Base-by-base conservation (phyloP, 345 rosid species). In the Erucastrum elatum region DNA sequence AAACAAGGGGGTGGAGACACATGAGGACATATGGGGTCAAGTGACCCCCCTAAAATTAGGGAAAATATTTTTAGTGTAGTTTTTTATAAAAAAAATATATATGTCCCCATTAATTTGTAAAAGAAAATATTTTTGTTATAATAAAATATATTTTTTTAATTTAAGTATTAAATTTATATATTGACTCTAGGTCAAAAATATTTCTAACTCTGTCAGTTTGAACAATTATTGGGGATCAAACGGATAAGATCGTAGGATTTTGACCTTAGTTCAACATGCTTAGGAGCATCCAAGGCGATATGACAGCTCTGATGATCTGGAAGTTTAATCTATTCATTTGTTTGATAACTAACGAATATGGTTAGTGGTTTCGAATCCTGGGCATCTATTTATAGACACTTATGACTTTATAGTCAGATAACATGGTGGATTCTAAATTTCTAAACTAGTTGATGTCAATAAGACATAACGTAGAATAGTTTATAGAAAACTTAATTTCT, bases 181-280 rank as follows among this genome's bases (percentile, higher is more conserved):
- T 21, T 21, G 21, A 21, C 21, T 21, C 21, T 21, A 21, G 21
- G 21, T 21, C 21, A 21, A 21, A 21, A 21, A 21, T 21, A 21
- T 21, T 21, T 21, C 21, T 21, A 21, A 21, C 21, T 21, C 21
- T 21, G 21, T 21, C 21, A 21, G 21, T 21, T 8, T 59, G 33
- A 8, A 61, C 41, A 46, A 64, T 64, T 63, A 49, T 49, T 51
- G 70, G 46, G 60, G 70, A 17, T 64, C 16, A 62, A 49, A 17
- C 21, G 34, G 77, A 64, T 25, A 12, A 41, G 53, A 33, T 64
- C 6, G 15, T 37, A 9, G 5, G 13, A 21, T 64, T 8, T 15
- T 17, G 4, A 61, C 65, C 4, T 9, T 61, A 29, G 10, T 10
- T 26, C 33, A 59, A n/a, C 6, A 58, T 59, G 13, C 1, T 16